phyloP scores from a whole-genome alignment of 345 rosid species.

The Hibiscus trionum region DNA sequence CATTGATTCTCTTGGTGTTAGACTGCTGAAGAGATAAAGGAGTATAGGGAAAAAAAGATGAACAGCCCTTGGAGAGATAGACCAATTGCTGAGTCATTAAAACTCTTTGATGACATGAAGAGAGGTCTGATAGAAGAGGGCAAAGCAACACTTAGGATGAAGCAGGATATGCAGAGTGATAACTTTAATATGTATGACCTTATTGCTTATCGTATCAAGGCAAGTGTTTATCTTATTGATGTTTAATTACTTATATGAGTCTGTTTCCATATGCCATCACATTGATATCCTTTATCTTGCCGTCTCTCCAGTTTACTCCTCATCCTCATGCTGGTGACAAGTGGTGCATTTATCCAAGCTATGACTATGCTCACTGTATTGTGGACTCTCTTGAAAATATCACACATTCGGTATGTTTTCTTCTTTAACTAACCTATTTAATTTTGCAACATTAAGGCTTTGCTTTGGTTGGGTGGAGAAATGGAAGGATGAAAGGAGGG shows the following conservation, averaged over 20 bases:
- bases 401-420: slow-evolving; percentile 71
- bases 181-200: slow-evolving; percentile 92
- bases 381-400: slow-evolving; percentile 97
- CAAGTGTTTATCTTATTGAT: slow-evolving; percentile 23
- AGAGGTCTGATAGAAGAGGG: slow-evolving; percentile 83
- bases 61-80: slow-evolving; percentile 98
- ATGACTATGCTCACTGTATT: slow-evolving; percentile 87
- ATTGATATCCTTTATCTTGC: neutral
- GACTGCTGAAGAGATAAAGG: slow-evolving; percentile 76
- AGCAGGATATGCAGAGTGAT: slow-evolving; percentile 98
- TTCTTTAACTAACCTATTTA: slow-evolving; percentile 1
- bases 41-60: slow-evolving; percentile 81
- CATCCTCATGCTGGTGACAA: slow-evolving; percentile 98
- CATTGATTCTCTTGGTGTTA: slow-evolving; percentile 18
- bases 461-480: too few species aligned
- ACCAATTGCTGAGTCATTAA: slow-evolving; percentile 72
- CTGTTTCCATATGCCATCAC: neutral
- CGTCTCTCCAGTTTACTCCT: slow-evolving; percentile 58
- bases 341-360: slow-evolving; percentile 93
- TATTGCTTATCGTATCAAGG: slow-evolving; percentile 97
- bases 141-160: slow-evolving; percentile 92
- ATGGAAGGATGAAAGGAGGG: too few species aligned
- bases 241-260: neutral
- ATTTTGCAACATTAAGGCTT: neutral
- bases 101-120: slow-evolving; percentile 87